Percentiles rank a stretch among this genome's conserved stretches.
Evolutionary conservation across 352 stramenopile genomes (phyloP).

Genomic region (Globisporangium splendens): DNA sequence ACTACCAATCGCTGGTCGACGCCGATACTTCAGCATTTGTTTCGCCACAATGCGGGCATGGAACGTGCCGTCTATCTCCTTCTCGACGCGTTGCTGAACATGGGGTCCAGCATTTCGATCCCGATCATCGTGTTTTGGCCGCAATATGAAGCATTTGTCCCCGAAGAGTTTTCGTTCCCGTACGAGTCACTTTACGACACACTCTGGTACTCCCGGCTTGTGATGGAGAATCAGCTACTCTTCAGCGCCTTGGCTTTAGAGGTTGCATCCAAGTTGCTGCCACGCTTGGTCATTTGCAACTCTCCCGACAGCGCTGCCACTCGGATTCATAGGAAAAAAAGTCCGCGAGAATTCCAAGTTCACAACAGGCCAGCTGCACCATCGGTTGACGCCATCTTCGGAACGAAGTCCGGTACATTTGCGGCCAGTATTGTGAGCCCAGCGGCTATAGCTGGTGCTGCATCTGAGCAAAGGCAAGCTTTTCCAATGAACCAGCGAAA

Average conservation of each 20-base stretch:
- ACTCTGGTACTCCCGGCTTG: conserved; percentile 17
- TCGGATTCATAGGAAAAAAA: neutral
- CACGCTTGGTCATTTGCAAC: conserved; percentile 20
- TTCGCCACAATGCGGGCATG: conserved; percentile 1
- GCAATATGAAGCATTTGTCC: conserved; percentile 9
- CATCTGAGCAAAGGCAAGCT: neutral
- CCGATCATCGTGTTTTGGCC: conserved; percentile 7
- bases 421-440: neutral
- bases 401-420: neutral
- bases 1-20: conserved; percentile 12
- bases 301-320: conserved; percentile 5
- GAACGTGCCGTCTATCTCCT: conserved; percentile 8
- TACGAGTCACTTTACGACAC: conserved; percentile 15
- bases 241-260: conserved; percentile 13
- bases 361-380: neutral
- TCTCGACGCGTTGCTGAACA: conserved; percentile 9
- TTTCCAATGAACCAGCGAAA: neutral
- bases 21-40: conserved; percentile 4
- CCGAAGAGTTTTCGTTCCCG: conserved; percentile 12
- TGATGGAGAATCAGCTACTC: conserved; percentile 22
- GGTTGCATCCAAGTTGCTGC: conserved; percentile 19
- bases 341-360: neutral
- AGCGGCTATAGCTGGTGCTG: no score
- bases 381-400: neutral
- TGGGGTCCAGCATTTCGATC: conserved; percentile 11